Percentiles rank a stretch among this genome's conserved stretches.
phyloP scores from a whole-genome alignment of 345 rosid genomes.

The Pistacia vera region DNA sequence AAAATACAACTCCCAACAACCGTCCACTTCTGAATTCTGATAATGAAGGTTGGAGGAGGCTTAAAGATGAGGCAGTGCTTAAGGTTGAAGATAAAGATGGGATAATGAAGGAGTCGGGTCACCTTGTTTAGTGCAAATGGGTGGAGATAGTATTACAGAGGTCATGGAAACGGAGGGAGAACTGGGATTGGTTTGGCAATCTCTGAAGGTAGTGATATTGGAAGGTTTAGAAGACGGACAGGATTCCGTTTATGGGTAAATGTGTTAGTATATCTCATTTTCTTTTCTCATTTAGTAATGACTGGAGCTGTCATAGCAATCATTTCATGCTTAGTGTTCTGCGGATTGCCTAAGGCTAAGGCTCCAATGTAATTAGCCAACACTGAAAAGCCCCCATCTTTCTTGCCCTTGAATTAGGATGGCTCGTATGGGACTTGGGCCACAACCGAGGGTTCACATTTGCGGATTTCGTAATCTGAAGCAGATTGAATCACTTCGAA shows the following conservation, averaged over 20 bases:
- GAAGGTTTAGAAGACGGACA: slow-evolving; percentile 57
- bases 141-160: slow-evolving; percentile 65
- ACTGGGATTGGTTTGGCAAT: slow-evolving; percentile 74
- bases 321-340: slow-evolving; percentile 73
- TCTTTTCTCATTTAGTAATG: slow-evolving; percentile 66
- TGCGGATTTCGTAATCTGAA: slow-evolving; percentile 74
- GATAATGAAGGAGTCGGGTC: slow-evolving; percentile 65
- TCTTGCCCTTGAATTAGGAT: slow-evolving; percentile 58
- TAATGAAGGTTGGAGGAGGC: slow-evolving; percentile 52
- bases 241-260: slow-evolving; percentile 50
- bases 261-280: background rate
- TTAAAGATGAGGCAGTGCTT: slow-evolving; percentile 45
- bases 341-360: slow-evolving; percentile 55
- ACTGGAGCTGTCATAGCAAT: slow-evolving; percentile 92
- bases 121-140: slow-evolving; percentile 71
- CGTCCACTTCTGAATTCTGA: background rate
- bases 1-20: too few relatives aligned
- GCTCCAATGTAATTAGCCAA: slow-evolving; percentile 89
- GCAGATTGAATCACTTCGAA: slow-evolving; percentile 50
- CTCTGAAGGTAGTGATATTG: slow-evolving; percentile 48
- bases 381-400: slow-evolving; percentile 77
- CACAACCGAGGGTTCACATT: slow-evolving; percentile 59
- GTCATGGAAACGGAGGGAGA: slow-evolving; percentile 58
- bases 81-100: slow-evolving; percentile 48
- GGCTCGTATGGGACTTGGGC: slow-evolving; percentile 84